Percentiles rank a stretch among this genome's conserved stretches.
Conservation (phyloP, 495 filamentous ascomycete species). For the Apiosordaria backusii region DNA sequence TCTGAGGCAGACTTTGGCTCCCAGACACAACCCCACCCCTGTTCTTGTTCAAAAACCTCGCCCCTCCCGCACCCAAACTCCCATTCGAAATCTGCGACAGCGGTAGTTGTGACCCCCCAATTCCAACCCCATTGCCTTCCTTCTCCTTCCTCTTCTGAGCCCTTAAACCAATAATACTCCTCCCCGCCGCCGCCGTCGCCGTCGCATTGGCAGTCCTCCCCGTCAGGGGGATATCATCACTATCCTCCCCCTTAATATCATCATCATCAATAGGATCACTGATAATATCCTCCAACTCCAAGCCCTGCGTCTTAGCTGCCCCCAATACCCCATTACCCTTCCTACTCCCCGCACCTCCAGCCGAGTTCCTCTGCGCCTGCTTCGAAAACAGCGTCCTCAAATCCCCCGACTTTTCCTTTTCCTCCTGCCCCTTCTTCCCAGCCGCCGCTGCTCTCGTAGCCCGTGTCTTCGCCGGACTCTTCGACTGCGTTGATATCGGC, state of each 20-base stretch:
- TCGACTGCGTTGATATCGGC: conserved; percentile 31
- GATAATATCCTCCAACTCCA: conserved; percentile 43
- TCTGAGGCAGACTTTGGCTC: not conserved
- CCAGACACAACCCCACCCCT: not conserved
- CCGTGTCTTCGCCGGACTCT: conserved; percentile 47
- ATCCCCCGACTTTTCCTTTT: conserved; percentile 46
- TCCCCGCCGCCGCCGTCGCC: conserved; percentile 10
- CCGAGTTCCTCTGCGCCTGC: conserved; percentile 44
- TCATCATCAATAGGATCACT: conserved; percentile 43
- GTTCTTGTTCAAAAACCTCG: conserved; percentile 39
- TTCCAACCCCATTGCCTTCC: not conserved
- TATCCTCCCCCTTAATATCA: conserved; percentile 25
- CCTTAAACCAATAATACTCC: conserved; percentile 1
- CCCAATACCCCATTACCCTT: not conserved
- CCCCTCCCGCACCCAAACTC: conserved; percentile 19
- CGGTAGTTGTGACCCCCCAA: not conserved
- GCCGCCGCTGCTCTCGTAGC: conserved; percentile 27
- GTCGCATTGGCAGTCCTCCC: conserved; percentile 46
- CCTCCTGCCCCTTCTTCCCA: conserved; percentile 31
- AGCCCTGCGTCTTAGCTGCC: conserved; percentile 11
- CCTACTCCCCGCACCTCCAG: not conserved
- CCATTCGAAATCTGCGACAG: not conserved
- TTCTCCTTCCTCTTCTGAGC: not conserved
- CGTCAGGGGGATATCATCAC: conserved; percentile 45
- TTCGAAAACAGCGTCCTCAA: conserved; percentile 52